These are phyloP conservation scores for Sphagnurus paluster DNA, from an alignment of 1,284 basidiomycete species.

Conservation along the genomic window DNA sequence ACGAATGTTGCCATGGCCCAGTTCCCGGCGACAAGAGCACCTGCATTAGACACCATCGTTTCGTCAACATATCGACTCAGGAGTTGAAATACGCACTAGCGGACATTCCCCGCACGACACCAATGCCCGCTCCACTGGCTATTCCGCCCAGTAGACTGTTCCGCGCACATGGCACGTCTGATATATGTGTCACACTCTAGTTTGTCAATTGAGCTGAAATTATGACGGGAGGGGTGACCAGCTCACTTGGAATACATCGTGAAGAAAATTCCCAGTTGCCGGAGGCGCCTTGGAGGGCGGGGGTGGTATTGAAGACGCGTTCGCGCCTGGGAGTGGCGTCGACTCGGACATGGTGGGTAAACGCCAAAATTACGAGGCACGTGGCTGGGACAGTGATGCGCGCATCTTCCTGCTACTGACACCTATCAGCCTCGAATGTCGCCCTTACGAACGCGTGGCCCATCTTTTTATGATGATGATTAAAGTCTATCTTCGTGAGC, in stretches of 20 bases:
- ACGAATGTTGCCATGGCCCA: constrained; percentile 48
- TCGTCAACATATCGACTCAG: background rate
- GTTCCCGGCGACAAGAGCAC: constrained; percentile 43
- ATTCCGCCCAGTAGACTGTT: constrained; percentile 46
- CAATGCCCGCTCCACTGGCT: constrained; percentile 49
- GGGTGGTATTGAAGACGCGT: constrained; percentile 22
- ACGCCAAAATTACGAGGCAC: no score
- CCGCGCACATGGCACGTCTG: constrained; percentile 67
- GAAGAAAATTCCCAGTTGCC: constrained; percentile 37
- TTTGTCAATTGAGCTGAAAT: constrained; percentile 14
- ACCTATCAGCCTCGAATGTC: no score
- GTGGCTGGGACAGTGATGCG: no score
- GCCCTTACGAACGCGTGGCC: no score
- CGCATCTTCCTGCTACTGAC: no score
- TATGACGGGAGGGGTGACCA: background rate
- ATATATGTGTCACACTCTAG: constrained; percentile 41
- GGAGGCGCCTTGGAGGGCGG: constrained; percentile 34
- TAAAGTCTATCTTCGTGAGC: no score
- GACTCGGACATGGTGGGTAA: constrained; percentile 3
- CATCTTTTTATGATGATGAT: no score
- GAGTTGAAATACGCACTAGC: constrained; percentile 36
- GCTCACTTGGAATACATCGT: constrained; percentile 36
- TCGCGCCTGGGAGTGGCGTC: no score
- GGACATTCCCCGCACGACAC: constrained; percentile 47
- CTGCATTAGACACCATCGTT: constrained; percentile 21